These are phyloP conservation scores for Talaromyces wortmannii DNA, from an alignment of 495 filamentous ascomycete species.

Conservation along the genomic window DNA sequence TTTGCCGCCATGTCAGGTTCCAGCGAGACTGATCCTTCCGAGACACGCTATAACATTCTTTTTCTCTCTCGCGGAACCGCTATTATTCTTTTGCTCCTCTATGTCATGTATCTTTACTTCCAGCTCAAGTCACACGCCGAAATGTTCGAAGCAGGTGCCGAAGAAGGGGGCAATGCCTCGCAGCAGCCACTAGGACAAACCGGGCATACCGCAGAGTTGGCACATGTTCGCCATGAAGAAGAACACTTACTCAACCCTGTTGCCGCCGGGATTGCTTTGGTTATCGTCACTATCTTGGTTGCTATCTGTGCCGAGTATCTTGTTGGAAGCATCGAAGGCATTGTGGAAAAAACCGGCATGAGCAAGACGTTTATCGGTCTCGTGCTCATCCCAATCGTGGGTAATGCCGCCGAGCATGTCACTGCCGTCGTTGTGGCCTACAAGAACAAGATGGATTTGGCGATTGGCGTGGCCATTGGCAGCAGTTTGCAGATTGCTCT, in stretches of 20 bases:
- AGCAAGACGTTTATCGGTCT: slow-evolving; percentile 96
- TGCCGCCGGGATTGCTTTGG: slow-evolving; percentile 65
- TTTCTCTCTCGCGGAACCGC: slow-evolving; percentile 84
- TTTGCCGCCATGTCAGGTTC: slow-evolving; percentile 49
- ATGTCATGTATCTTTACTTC: slow-evolving; percentile 86
- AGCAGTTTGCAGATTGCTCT: slow-evolving; percentile 92
- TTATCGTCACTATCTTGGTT: slow-evolving; percentile 76
- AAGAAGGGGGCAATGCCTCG: slow-evolving; percentile 14
- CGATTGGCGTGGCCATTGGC: slow-evolving; percentile 89
- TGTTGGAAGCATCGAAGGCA: slow-evolving; percentile 84
- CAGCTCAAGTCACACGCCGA: slow-evolving; percentile 75
- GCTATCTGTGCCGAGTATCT: slow-evolving; percentile 89
- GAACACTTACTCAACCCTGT: slow-evolving; percentile 58
- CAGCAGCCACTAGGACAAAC: background rate
- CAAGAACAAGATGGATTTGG: slow-evolving; percentile 97
- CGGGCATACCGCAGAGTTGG: background rate
- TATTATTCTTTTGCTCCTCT: slow-evolving; percentile 81
- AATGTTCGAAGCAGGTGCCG: slow-evolving; percentile 66
- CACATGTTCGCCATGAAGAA: slow-evolving; percentile 24
- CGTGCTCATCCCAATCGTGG: slow-evolving; percentile 92
- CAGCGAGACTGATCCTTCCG: slow-evolving; percentile 11
- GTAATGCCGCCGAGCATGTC: slow-evolving; percentile 95
- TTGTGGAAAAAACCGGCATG: slow-evolving; percentile 78
- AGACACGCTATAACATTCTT: slow-evolving; percentile 60
- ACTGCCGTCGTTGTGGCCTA: slow-evolving; percentile 87